phyloP scores from a whole-genome alignment of 768 basidiomycete genomes.

The Amylocystis lapponica region DNA sequence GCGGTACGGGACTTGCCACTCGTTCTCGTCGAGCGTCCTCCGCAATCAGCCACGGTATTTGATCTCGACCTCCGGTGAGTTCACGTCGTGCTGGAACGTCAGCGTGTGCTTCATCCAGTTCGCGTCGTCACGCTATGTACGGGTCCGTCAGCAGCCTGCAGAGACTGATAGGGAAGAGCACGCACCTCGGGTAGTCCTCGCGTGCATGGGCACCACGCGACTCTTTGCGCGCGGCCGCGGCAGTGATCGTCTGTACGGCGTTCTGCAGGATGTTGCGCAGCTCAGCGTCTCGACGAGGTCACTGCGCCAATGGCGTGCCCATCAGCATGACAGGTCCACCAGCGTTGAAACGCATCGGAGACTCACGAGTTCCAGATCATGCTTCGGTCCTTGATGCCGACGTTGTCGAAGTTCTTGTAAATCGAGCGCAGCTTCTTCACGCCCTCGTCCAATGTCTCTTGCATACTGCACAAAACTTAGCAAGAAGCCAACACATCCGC shows the following conservation, averaged over 20 bases:
- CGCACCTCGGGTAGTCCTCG: conserved; percentile 93
- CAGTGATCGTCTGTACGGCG: conserved; percentile 92
- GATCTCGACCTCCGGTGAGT: conserved; percentile 79
- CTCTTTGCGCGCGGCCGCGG: conserved; percentile 91
- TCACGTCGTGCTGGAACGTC: conserved; percentile 80
- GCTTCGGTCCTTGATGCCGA: conserved; percentile 96
- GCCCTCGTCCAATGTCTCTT: conserved; percentile 86
- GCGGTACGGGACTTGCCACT: conserved; percentile 96
- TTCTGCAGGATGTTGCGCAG: conserved; percentile 93
- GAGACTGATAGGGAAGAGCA: conserved; percentile 6
- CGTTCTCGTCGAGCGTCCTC: conserved; percentile 87
- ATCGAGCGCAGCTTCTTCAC: conserved; percentile 81
- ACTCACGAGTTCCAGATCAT: conserved; percentile 99
- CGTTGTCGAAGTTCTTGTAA: conserved; percentile 83
- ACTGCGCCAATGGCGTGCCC: conserved; percentile 32
- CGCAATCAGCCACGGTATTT: conserved; percentile 84
- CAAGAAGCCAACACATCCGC: conserved; percentile 26
- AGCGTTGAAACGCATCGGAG: conserved; percentile 1
- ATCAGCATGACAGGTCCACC: too few species aligned
- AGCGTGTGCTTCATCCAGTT: conserved; percentile 95
- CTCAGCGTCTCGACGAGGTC: conserved; percentile 95
- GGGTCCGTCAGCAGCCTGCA: neutral
- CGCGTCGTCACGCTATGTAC: conserved; percentile 76
- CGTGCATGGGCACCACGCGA: conserved; percentile 98
- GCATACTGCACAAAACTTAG: conserved; percentile 49